phyloP scores from a whole-genome alignment of 768 basidiomycete species.

The Lentinula detonsa region DNA sequence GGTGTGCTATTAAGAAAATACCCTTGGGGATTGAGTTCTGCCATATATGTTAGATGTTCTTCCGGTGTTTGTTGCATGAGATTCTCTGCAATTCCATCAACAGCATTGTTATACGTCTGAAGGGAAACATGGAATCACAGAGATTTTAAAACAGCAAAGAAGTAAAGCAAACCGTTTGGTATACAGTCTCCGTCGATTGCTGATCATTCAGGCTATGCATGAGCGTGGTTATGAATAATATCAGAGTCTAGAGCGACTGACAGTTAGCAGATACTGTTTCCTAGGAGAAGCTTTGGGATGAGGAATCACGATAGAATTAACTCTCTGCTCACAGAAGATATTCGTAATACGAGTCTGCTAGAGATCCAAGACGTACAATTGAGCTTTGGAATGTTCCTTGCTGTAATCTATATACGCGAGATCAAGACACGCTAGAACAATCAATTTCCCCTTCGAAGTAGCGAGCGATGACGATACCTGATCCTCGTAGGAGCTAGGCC shows the following conservation, averaged over 20 bases:
- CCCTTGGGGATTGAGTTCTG: slow-evolving; percentile 38
- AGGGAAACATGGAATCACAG: neutral
- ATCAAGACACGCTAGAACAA: too few species aligned
- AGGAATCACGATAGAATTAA: slow-evolving; percentile 1
- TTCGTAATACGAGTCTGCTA: slow-evolving; percentile 81
- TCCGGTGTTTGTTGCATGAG: slow-evolving; percentile 47
- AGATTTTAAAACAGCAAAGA: neutral
- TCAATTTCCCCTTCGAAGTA: too few species aligned
- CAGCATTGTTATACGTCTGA: slow-evolving; percentile 71
- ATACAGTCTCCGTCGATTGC: neutral
- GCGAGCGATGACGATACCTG: slow-evolving; percentile 32
- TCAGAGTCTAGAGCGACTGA: slow-evolving; percentile 14
- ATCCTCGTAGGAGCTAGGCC: slow-evolving; percentile 69
- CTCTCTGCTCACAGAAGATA: slow-evolving; percentile 52
- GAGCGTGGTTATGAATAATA: neutral
- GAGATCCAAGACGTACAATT: slow-evolving; percentile 68
- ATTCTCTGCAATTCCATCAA: slow-evolving; percentile 58
- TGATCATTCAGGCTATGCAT: neutral
- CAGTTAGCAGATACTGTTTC: slow-evolving; percentile 64
- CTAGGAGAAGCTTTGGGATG: slow-evolving; percentile 12
- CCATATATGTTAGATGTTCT: slow-evolving; percentile 51
- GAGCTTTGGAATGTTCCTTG: slow-evolving; percentile 28
- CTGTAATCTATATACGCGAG: slow-evolving; percentile 3
- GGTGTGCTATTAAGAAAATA: neutral
- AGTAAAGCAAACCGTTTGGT: neutral